Base-by-base conservation (phyloP, 2,329 filamentous ascomycete genomes). In the Zymoseptoria brevis region DNA sequence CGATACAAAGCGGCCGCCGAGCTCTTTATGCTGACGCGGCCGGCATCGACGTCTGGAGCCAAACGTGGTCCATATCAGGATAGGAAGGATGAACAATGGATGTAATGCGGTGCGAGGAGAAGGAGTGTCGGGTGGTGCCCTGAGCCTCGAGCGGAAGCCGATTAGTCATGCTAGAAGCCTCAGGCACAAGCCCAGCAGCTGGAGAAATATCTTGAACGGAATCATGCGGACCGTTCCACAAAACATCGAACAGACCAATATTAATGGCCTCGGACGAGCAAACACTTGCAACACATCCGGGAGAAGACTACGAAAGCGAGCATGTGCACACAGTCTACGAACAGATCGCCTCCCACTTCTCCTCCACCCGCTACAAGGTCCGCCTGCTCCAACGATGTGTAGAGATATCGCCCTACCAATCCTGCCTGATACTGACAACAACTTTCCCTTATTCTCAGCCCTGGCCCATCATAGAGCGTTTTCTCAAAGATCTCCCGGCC, bases 251-350 rank as follows among this genome's bases (percentile, higher is more conserved):
- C 29, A 13, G 22, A n/a, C n/a, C 29, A 19, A 50, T 9, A 52
- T 29, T 53, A 57, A 57, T 53, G 55, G 50, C 19, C 11, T n/a
- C 50, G 22, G 16, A 45, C 16, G 29, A 48, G 29, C 11, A 22
- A 11, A 3, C 22, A 22, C 4, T 9, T 22, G n/a, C 51, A 53
- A 19, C 19, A 6, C 52, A 26, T 13, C 53, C 54, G 51, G 79
- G 82, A 30, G 80, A 81, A 62, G 73, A 75, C 30, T 96, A 96
- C 77, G 94, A 99, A 76, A 81, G 87, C 63, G 77, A 87, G 65
- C 89, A 97, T 75, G 94, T 99, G 58, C 94, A 99, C 75, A 79
- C 84, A 59, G 89, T 99, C 64, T 99, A 99, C 78, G 89, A 92
- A 74, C 82, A 88, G 68, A 94, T 94, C 71, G 89, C 89, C 35